Conservation (phyloP, 495 filamentous ascomycete species). For the Trichoderma erinaceum region DNA sequence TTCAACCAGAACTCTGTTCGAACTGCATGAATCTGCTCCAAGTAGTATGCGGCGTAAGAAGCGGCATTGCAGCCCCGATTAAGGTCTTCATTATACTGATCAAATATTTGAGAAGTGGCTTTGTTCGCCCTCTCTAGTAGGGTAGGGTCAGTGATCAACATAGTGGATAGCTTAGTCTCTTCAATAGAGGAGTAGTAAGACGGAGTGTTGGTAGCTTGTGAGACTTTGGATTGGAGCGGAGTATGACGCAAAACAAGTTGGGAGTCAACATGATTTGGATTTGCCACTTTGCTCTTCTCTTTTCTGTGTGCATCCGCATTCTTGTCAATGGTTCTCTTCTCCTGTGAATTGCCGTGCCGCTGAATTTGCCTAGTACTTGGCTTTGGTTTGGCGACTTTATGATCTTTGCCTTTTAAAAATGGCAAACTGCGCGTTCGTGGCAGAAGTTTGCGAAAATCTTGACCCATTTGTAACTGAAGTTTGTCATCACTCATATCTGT, state of each 20-base stretch:
- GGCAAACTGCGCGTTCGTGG: constrained; percentile 4
- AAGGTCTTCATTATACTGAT: constrained; percentile 2
- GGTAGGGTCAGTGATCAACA: constrained; percentile 1
- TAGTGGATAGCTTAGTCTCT: neutral
- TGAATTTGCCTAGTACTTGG: neutral
- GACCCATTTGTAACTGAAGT: neutral
- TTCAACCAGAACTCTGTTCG: constrained; percentile 11
- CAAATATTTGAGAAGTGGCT: neutral
- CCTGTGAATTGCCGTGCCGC: neutral
- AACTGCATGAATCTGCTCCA: neutral
- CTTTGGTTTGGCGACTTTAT: neutral
- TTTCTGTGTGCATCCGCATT: neutral
- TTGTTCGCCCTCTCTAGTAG: neutral
- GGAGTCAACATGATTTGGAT: no score
- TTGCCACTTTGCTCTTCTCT: no score
- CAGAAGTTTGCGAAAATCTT: constrained; percentile 11
- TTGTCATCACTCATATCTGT: neutral
- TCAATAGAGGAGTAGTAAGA: neutral
- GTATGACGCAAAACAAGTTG: neutral
- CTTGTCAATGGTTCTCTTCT: neutral
- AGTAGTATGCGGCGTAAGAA: neutral
- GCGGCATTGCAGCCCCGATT: neutral
- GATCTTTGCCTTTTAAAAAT: neutral
- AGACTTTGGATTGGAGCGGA: neutral
- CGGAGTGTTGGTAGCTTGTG: neutral